Percentiles rank a stretch among this genome's conserved stretches.
Conservation (phyloP, 1,284 basidiomycete species). For the Fomitopsis schrenkii region DNA sequence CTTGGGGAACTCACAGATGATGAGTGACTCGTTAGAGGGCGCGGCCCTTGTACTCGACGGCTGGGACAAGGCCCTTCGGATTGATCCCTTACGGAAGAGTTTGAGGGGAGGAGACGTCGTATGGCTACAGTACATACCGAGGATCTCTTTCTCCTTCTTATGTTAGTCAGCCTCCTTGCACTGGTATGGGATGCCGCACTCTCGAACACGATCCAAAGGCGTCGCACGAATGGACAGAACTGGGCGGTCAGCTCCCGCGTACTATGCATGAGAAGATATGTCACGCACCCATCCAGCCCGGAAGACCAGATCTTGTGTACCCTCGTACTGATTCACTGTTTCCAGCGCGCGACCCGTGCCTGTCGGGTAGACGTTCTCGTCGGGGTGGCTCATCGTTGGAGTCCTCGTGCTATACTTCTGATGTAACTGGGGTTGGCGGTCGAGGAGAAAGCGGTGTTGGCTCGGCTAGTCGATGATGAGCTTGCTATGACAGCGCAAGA, state of each 20-base stretch:
- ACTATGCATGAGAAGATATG: not conserved
- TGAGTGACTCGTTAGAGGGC: constrained; percentile 58
- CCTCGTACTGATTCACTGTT: constrained; percentile 47
- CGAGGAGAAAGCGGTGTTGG: not conserved
- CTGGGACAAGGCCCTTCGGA: constrained; percentile 67
- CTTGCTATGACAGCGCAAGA: not conserved
- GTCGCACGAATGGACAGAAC: constrained; percentile 70
- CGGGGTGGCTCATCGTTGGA: constrained; percentile 36
- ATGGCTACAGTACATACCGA: constrained; percentile 33
- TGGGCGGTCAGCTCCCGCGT: constrained; percentile 15
- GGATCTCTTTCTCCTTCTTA: constrained; percentile 61
- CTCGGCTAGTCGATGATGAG: not conserved
- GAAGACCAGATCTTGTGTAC: constrained; percentile 51
- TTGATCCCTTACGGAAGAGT: constrained; percentile 41
- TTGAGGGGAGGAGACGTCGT: not conserved
- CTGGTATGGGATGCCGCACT: constrained; percentile 59
- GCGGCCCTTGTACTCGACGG: constrained; percentile 51
- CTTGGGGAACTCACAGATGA: constrained; percentile 59
- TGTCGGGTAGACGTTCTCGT: constrained; percentile 44
- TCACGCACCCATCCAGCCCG: constrained; percentile 55
- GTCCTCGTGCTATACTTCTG: not conserved
- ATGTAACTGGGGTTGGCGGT: not conserved
- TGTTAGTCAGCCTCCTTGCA: constrained; percentile 70
- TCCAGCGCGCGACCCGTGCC: constrained; percentile 57
- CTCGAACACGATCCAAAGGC: constrained; percentile 68